Evolutionary conservation across 2,329 filamentous ascomycete genomes (phyloP).

Genomic region (Gnomoniopsis sp.): DNA sequence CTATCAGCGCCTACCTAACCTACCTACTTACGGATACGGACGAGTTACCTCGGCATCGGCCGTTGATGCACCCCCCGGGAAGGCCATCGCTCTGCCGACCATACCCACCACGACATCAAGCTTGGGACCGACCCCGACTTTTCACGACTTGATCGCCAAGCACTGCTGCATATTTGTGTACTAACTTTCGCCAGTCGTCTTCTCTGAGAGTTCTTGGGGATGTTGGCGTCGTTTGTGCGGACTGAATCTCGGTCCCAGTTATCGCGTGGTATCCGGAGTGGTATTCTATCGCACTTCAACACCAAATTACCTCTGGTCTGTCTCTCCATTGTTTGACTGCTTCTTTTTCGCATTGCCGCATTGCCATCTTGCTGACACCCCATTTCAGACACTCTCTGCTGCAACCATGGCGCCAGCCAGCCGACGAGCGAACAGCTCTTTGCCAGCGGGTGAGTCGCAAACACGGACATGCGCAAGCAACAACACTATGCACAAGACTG

Average conservation of each 20-base stretch:
- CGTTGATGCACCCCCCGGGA: neutral
- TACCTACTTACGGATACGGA: neutral
- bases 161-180: neutral
- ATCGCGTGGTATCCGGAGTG: conserved; percentile 6
- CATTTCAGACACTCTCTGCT: conserved; percentile 25
- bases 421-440: conserved; percentile 55
- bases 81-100: neutral
- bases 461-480: neutral
- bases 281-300: conserved; percentile 22
- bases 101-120: neutral
- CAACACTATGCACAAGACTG: conserved; percentile 11
- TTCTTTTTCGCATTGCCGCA: conserved; percentile 1
- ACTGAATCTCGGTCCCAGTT: conserved; percentile 31
- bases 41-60: neutral
- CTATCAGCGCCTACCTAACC: too few relatives aligned
- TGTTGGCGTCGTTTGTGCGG: conserved; percentile 34
- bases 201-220: conserved; percentile 23
- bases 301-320: conserved; percentile 25
- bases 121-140: neutral
- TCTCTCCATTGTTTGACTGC: conserved; percentile 8
- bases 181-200: neutral
- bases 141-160: conserved; percentile 5
- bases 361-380: too few relatives aligned
- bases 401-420: conserved; percentile 50
- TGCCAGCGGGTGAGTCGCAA: conserved; percentile 44